Base-by-base conservation (phyloP, 345 rosid genomes). In the Kernera saxatilis region DNA sequence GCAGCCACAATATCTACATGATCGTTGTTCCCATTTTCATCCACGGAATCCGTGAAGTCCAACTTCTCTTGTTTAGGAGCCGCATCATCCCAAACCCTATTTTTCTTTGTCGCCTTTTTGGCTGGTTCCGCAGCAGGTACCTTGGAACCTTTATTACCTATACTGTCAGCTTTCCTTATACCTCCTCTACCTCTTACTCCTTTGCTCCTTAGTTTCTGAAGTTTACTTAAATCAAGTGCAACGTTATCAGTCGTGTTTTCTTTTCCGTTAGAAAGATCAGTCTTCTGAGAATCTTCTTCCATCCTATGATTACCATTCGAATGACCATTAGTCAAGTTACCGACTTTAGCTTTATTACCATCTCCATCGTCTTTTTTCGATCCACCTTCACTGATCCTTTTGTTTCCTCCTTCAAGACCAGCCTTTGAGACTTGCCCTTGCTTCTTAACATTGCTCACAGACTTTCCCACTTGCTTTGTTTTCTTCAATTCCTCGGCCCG, bases 41-140 rank as follows among this genome's bases (percentile, higher is more conserved):
- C 91, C 12, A 78, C 79, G 36, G 88, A 86, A 79, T 86, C 91
- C 0, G 99, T 89, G 41, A 89, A 92, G 77, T 94, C 99, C 87
- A 94, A 66, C 72, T 92, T 94, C 41, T 82, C 45, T 52, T 84
- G 87, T 4, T 76, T 76, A 30, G 68, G 60, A 78, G 96, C 93
- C 19, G 86, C 70, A 80, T 94, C 97, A 41, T 87, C 96, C 99
- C 99, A 94, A 79, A 88, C 95, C 77, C 98, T 89, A 65, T 92
- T 87, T 84, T 91, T 83, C 78, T 94, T 94, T 18, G 91, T 79
- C 45, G 69, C 60, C 75, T 88, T 92, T 83, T 88, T 94, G 71
- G 88, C 86, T 10, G 90, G 85, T 82, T 92, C 93, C 77, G 40
- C 81, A 62, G 74, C 57, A 32, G 60, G 26, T 15, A 56, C 71